Percentiles rank a stretch among this genome's conserved stretches.
These are phyloP conservation scores for Coelastrella sp. DNA, from an alignment of 139 green algal genomes.

Conservation along the genomic window DNA sequence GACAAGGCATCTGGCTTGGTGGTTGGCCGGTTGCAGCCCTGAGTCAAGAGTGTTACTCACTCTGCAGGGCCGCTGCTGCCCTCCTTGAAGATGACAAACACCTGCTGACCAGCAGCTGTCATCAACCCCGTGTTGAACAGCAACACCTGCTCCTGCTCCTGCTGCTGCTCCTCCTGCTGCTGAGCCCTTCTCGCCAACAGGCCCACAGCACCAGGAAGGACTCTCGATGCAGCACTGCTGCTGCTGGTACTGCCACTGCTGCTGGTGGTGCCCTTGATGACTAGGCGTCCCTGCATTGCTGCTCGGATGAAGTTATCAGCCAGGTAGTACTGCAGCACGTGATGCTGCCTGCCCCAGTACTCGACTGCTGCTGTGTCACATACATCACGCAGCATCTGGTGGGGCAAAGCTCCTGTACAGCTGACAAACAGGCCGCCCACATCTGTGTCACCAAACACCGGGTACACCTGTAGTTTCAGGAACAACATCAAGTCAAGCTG, in stretches of 20 bases:
- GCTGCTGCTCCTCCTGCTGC: neutral
- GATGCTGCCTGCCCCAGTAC: neutral
- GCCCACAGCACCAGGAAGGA: neutral
- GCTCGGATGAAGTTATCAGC: neutral
- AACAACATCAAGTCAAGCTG: neutral
- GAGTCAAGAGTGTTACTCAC: neutral
- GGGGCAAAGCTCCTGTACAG: neutral
- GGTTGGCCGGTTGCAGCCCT: too few relatives aligned
- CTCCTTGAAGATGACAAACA: neutral
- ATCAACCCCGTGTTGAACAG: conserved; percentile 39
- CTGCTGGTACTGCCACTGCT: neutral
- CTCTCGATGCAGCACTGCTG: neutral
- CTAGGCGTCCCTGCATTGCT: conserved; percentile 6
- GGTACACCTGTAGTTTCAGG: neutral
- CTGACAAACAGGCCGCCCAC: neutral
- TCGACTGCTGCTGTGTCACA: neutral
- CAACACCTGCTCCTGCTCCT: neutral
- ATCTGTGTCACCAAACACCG: neutral
- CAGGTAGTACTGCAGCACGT: conserved; percentile 20
- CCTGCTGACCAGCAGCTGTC: conserved; percentile 16
- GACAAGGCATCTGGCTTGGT: neutral
- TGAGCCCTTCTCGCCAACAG: neutral
- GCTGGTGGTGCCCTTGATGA: neutral
- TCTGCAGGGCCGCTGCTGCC: neutral
- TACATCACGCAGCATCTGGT: conserved; percentile 10